Conservation (phyloP, 2,329 filamentous ascomycete genomes). For the Teratosphaeriaceae sp. region DNA sequence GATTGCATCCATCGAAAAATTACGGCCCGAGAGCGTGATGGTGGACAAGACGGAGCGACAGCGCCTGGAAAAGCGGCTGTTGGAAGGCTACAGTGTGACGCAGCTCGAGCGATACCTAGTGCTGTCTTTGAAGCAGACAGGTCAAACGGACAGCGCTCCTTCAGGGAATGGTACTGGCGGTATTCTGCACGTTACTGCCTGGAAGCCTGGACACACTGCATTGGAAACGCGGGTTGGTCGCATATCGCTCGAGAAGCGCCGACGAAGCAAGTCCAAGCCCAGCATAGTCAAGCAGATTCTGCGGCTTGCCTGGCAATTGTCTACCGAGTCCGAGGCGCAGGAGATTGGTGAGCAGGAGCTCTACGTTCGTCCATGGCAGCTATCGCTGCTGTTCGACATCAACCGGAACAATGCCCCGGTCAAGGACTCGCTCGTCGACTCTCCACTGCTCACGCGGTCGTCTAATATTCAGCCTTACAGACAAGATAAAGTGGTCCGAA, state of each 20-base stretch:
- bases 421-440: constrained; percentile 15
- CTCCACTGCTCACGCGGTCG: constrained; percentile 15
- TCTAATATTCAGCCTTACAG: constrained; percentile 16
- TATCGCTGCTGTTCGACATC: constrained; percentile 22
- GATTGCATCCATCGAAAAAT: constrained; percentile 21
- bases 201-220: constrained; percentile 20
- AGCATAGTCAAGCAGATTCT: constrained; percentile 21
- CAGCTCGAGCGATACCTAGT: constrained; percentile 21
- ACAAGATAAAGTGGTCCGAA: constrained; percentile 20
- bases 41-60: constrained; percentile 18
- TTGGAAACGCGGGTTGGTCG: constrained; percentile 14
- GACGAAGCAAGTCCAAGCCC: constrained; percentile 8
- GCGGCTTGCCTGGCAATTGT: constrained; percentile 21
- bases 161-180: constrained; percentile 1
- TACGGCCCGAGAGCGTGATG: constrained; percentile 18
- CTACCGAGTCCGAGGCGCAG: constrained; percentile 18
- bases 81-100: constrained; percentile 18
- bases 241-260: constrained; percentile 7
- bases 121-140: not conserved
- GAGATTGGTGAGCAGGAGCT: constrained; percentile 24
- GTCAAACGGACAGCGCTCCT: not conserved
- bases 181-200: constrained; percentile 9
- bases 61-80: constrained; percentile 13
- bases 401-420: constrained; percentile 8
- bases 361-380: constrained; percentile 21